Evolutionary conservation across 768 basidiomycete genomes (phyloP), one percentile per base, ranked within the genome.

Genomic region (Suillus variegatus): DNA sequence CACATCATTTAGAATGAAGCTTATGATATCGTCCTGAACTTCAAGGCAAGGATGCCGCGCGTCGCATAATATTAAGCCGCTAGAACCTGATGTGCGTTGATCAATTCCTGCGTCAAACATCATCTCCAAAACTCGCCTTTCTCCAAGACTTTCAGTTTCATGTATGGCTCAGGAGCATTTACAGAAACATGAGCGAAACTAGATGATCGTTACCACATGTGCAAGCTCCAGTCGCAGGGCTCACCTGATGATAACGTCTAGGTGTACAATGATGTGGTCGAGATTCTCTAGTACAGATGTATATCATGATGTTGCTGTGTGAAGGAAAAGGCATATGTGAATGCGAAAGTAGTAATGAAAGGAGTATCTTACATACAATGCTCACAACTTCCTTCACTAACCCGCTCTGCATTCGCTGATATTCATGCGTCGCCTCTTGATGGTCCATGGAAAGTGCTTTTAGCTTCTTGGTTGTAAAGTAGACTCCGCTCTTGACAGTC

Each of bases 31-130:
- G 60, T 98, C 97, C 73, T 98, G 95, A 6, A 97, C 91, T 76
- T 99, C 97, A 22, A 99, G 81, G 71, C 97, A 98, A 14, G 97
- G 97, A 79, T 99, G 97, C 32, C 97, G 84, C 13, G 97, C 95
- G 44, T 95, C 94, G 66, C 84, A 85, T 25, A 99, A 81, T 47
- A 93, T 76, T 13, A 99, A 81, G 72, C 88, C 89, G 1, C 96
- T 95, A 6, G 87, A 82, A 14, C 95, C 95, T 94, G 65, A 3
- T 64, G 38, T 32, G 44, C 14, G 20, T 12, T 0, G 16, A n/a
- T 72, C 60, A 72, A 40, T 1, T n/a, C 46, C 20, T 6, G 44
- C 35, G 41, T 9, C 49, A 43, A 58, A 3, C 41, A 47, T 38
- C 20, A 12, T 6, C 22, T n/a, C n/a, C 1, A 41, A 60, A 0